Conservation (phyloP, 768 basidiomycete genomes). For the Lepiota venenata region DNA sequence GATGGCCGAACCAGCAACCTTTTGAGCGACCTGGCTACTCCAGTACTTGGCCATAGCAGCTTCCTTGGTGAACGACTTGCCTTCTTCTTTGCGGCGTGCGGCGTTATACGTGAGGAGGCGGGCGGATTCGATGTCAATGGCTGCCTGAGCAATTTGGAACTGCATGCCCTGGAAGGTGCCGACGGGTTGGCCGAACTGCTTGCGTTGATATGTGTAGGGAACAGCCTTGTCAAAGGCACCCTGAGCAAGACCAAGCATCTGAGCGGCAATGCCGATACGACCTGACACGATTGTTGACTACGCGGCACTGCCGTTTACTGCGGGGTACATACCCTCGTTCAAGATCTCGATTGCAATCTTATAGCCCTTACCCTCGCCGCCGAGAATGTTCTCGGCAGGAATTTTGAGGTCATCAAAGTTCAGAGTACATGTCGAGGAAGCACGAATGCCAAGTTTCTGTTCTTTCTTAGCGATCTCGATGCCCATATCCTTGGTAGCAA, state of each 20-base stretch:
- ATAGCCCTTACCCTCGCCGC: conserved; percentile 90
- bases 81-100: conserved; percentile 91
- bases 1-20: conserved; percentile 84
- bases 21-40: conserved; percentile 85
- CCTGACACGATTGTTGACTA: conserved; percentile 34
- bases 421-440: conserved; percentile 92
- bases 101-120: conserved; percentile 95
- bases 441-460: conserved; percentile 95
- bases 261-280: conserved; percentile 96
- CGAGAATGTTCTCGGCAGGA: conserved; percentile 86
- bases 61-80: conserved; percentile 81
- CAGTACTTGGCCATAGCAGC: conserved; percentile 99
- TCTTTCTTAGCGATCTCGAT: conserved; percentile 98
- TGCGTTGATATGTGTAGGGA: conserved; percentile 91
- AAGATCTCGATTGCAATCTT: conserved; percentile 38
- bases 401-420: conserved; percentile 91
- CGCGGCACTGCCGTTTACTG: not conserved
- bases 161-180: conserved; percentile 97
- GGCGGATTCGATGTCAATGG: conserved; percentile 86
- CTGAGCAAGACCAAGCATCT: conserved; percentile 98
- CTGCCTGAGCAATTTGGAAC: conserved; percentile 90
- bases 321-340: conserved; percentile 23
- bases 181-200: conserved; percentile 91
- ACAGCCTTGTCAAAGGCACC: conserved; percentile 95
- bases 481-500: conserved; percentile 96